These are phyloP conservation scores for Quercus gilva DNA, from an alignment of 306 rosid genomes.

Conservation along the genomic window DNA sequence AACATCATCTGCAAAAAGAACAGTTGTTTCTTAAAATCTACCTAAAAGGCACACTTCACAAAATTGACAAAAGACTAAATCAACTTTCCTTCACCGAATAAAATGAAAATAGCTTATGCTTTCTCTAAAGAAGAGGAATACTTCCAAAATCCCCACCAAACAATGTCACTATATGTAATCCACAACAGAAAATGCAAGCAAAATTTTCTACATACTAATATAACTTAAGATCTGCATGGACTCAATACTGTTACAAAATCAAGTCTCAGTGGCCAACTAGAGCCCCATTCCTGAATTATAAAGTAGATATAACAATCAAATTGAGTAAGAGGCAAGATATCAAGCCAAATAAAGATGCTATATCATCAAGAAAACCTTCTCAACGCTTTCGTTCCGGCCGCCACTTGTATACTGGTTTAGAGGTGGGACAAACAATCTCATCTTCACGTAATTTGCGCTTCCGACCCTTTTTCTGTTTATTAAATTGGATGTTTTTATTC, in stretches of 20 bases:
- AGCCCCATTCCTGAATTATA: background rate
- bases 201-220: too few relatives aligned
- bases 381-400: constrained; percentile 71
- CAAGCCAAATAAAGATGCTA: background rate
- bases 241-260: background rate
- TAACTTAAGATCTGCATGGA: too few relatives aligned
- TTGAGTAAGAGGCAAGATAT: background rate
- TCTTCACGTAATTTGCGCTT: constrained; percentile 79
- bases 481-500: background rate
- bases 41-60: too few relatives aligned
- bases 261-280: background rate
- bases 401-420: constrained; percentile 73
- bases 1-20: too few relatives aligned
- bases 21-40: too few relatives aligned
- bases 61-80: too few relatives aligned
- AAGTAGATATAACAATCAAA: background rate
- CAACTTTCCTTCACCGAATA: too few relatives aligned
- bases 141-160: too few relatives aligned
- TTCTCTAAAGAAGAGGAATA: too few relatives aligned
- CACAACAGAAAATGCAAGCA: too few relatives aligned
- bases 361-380: background rate
- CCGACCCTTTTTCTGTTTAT: constrained; percentile 53
- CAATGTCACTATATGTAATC: too few relatives aligned
- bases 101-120: too few relatives aligned
- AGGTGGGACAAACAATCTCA: constrained; percentile 59